Evolutionary conservation across 2,329 filamentous ascomycete genomes (phyloP), one percentile per base, ranked within the genome.

Genomic region (Aspergillus bombycis): DNA sequence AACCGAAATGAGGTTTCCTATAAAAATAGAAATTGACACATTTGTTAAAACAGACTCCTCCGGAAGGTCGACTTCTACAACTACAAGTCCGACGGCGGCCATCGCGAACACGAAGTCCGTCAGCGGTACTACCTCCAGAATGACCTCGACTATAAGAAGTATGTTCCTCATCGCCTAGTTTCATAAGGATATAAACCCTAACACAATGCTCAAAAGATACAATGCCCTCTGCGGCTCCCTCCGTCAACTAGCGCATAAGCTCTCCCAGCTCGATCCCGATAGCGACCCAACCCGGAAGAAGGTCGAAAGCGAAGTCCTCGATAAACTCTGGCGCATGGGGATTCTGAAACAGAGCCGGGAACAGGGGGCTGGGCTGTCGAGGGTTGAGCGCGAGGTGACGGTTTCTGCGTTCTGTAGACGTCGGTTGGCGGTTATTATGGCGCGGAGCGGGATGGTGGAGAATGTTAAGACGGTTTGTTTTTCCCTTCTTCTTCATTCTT

Each of bases 321-420:
- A 94, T 77, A 99, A 99, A 81, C 86, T 99, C 58, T 91, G 93
- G 81, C 90, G 94, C 73, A 96, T 98, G 88, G 95, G 94, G 5
- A 86, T 99, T 58, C 82, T 98, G 32, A 86, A 89, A 48, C 85
- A 87, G 34, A 88, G 88, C 9, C 91, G 91, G 9, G 92, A 93
- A 79, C 88, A 94, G 60, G 91, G 90, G 21, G 89, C 91, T 19
- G 88, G 87, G 57, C 73, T 89, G 64, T 86, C 83, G 60, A 82
- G 83, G 63, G 92, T 98, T 6, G 96, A 98, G 83, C 88, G 93
- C 72, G 90, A 91, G 72, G 89, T 94, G 38, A 97, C 93, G 0
- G 96, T 99, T 32, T 91, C 90, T 28, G 92, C 94, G 0, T 93
- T 99, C 77, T 94, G 93, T 67, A 84, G 95, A 64, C 82, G 95